phyloP scores from a whole-genome alignment of 345 rosid genomes.

The Nasturtium officinale region DNA sequence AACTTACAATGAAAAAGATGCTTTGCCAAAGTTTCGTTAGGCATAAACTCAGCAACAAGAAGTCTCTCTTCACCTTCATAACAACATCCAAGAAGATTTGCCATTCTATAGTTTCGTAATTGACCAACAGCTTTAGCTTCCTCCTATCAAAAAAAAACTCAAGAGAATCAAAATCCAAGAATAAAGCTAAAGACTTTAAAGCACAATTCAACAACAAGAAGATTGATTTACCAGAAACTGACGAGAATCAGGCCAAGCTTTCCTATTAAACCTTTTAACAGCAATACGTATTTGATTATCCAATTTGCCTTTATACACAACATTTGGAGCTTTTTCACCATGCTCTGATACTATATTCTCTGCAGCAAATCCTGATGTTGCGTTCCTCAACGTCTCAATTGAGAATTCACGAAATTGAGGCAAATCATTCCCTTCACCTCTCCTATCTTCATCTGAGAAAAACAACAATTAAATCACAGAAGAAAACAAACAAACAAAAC shows the following conservation, averaged over 20 bases:
- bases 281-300: constrained; percentile 80
- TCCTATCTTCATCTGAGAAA: constrained; percentile 59
- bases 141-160: constrained; percentile 49
- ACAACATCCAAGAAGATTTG: constrained; percentile 90
- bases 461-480: not conserved
- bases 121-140: constrained; percentile 94
- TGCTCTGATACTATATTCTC: constrained; percentile 95
- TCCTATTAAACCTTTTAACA: constrained; percentile 83
- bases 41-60: constrained; percentile 91
- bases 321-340: constrained; percentile 96
- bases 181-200: constrained; percentile 13
- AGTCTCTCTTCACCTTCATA: constrained; percentile 88
- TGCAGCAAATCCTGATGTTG: constrained; percentile 84
- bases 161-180: constrained; percentile 17
- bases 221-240: constrained; percentile 67
- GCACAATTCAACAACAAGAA: constrained; percentile 1
- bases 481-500: not conserved
- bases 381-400: constrained; percentile 72
- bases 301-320: constrained; percentile 89
- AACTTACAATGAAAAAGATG: constrained; percentile 91
- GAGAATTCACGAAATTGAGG: constrained; percentile 77
- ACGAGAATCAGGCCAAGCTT: constrained; percentile 89
- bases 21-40: constrained; percentile 89
- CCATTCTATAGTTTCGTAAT: constrained; percentile 71
- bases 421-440: constrained; percentile 48